Conservation (phyloP, 2,329 filamentous ascomycete genomes). For the Neurospora crassa region DNA sequence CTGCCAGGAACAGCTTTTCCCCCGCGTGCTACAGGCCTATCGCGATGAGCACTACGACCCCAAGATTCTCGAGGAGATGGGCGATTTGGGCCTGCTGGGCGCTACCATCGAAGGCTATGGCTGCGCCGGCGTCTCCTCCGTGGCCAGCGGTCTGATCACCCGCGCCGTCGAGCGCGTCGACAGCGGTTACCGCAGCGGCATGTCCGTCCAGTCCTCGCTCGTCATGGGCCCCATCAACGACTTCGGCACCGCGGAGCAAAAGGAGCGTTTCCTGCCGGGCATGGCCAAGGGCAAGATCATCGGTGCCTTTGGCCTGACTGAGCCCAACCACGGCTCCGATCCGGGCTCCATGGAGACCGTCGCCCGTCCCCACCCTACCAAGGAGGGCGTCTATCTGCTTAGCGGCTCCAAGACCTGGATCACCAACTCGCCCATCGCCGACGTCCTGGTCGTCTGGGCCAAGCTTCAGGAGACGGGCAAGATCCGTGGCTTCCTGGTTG, state of each 20-base stretch:
- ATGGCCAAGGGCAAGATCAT: conserved; percentile 70
- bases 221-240: conserved; percentile 82
- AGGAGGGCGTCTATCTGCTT: conserved; percentile 66
- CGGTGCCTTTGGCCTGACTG: conserved; percentile 76
- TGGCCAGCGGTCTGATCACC: conserved; percentile 74
- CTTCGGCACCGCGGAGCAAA: conserved; percentile 70
- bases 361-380: conserved; percentile 66
- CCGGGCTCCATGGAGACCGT: conserved; percentile 77
- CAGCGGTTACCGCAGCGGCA: conserved; percentile 76
- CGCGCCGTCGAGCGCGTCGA: conserved; percentile 80
- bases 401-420: conserved; percentile 84
- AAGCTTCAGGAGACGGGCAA: conserved; percentile 86
- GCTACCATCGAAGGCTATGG: conserved; percentile 76
- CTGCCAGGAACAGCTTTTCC: conserved; percentile 81
- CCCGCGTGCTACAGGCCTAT: conserved; percentile 63
- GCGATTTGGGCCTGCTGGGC: conserved; percentile 69
- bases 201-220: conserved; percentile 80
- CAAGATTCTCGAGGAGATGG: conserved; percentile 77
- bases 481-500: conserved; percentile 86
- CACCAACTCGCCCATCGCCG: conserved; percentile 79
- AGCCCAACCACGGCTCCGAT: conserved; percentile 82
- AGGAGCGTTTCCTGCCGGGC: conserved; percentile 65
- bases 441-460: conserved; percentile 80
- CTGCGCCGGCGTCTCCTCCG: conserved; percentile 72
- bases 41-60: conserved; percentile 74